Conservation (phyloP, 208 protist genomes). For the Crithidia fasciculata region DNA sequence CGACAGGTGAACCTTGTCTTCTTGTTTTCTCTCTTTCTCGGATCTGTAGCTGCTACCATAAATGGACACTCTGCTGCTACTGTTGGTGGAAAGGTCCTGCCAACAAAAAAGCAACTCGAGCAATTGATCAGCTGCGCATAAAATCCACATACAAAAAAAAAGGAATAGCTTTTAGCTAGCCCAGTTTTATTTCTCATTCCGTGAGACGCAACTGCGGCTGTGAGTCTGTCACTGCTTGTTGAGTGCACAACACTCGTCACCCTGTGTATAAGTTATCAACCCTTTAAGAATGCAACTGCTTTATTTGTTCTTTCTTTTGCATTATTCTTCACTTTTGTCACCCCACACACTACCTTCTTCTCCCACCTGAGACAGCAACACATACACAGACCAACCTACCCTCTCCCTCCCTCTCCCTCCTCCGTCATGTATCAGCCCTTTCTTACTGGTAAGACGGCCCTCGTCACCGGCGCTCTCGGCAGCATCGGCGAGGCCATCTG, state of each 20-base stretch:
- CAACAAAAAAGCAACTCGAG: no score
- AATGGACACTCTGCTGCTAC: no score
- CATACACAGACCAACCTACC: neutral
- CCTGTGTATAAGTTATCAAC: no score
- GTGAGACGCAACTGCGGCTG: no score
- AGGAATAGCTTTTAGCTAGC: neutral
- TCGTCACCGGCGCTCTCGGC: constrained; percentile 49
- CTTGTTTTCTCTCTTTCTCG: no score
- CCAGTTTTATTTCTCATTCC: neutral
- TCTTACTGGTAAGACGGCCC: constrained; percentile 32
- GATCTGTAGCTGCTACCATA: no score
- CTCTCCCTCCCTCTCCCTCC: no score
- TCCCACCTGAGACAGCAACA: neutral
- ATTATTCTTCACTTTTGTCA: neutral
- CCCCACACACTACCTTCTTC: neutral
- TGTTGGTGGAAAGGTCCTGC: no score
- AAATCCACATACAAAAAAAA: neutral
- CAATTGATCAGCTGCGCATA: no score
- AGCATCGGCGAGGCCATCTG: constrained; percentile 58
- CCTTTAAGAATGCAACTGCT: neutral
- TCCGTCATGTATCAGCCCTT: constrained; percentile 24
- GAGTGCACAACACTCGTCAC: no score
- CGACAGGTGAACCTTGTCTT: neutral
- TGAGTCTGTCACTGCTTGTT: no score
- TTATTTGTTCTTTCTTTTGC: neutral